Evolutionary conservation across 768 basidiomycete genomes (phyloP).

Genomic region (Auricularia cornea): DNA sequence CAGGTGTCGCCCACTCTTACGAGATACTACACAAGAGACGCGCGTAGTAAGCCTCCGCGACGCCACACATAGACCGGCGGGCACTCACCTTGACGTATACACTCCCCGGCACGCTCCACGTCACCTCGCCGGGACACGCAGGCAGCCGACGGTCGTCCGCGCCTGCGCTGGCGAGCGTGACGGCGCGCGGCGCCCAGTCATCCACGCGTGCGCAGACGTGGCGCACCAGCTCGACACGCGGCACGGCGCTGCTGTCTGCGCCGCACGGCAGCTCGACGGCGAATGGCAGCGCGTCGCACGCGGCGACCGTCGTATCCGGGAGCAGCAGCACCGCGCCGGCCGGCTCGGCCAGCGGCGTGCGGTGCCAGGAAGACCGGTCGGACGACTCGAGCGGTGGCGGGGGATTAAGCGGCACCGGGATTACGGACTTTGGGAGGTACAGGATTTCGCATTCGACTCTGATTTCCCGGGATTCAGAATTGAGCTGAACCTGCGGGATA

Average conservation of each 20-base stretch:
- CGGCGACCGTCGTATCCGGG: background rate
- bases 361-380: background rate
- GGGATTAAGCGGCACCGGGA: background rate
- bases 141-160: background rate
- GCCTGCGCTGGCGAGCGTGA: background rate
- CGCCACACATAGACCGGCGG: background rate
- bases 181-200: background rate
- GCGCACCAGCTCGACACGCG: background rate
- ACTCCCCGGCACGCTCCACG: background rate
- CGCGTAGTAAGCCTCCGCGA: background rate
- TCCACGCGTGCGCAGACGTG: background rate
- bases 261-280: background rate
- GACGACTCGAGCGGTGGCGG: background rate
- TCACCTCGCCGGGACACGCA: background rate
- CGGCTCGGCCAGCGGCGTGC: background rate
- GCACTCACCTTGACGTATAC: background rate
- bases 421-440: background rate
- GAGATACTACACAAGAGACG: background rate
- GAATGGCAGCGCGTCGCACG: background rate
- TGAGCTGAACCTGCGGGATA: too few species aligned
- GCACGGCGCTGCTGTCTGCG: background rate
- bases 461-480: too few species aligned
- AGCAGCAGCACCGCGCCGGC: background rate
- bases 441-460: background rate
- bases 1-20: background rate